These are phyloP conservation scores for Xylariaceae sp. DNA, from an alignment of 2,329 filamentous ascomycete species.

Conservation along the genomic window DNA sequence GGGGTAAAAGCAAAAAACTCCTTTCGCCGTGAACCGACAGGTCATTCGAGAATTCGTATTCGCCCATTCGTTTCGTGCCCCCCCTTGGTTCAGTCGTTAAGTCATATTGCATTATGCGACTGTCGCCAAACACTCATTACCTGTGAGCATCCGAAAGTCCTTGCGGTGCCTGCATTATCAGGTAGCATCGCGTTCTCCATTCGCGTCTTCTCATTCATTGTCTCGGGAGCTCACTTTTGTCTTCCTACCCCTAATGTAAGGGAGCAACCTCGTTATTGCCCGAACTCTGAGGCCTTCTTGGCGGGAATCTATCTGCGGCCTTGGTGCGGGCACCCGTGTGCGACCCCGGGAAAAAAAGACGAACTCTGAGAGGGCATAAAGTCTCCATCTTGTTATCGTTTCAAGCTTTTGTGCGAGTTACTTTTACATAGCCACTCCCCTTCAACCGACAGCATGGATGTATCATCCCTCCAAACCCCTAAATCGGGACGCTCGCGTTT, in stretches of 20 bases:
- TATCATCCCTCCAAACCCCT: slow-evolving; percentile 28
- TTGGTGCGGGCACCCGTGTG: slow-evolving; percentile 18
- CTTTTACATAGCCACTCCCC: slow-evolving; percentile 13
- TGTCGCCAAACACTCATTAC: no score
- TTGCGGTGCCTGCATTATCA: neutral
- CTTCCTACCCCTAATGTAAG: neutral
- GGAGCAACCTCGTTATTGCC: neutral
- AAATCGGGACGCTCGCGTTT: slow-evolving; percentile 50
- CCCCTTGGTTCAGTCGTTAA: no score
- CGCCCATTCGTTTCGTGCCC: no score
- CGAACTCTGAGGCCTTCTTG: neutral
- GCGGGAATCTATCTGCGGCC: slow-evolving; percentile 24
- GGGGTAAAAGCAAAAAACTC: no score
- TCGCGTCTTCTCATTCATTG: neutral
- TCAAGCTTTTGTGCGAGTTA: slow-evolving; percentile 18
- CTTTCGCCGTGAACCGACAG: no score
- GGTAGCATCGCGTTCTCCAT: neutral
- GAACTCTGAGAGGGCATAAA: slow-evolving; percentile 18
- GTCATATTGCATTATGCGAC: no score
- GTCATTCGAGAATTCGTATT: no score
- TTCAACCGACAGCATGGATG: slow-evolving; percentile 23
- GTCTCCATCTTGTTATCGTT: slow-evolving; percentile 16
- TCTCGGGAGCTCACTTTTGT: neutral
- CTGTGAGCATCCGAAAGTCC: no score
- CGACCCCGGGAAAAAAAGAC: slow-evolving; percentile 20